Evolutionary conservation across 345 rosid species (phyloP), one percentile per base, ranked within the genome.

Genomic region (Citrus hindsii): DNA sequence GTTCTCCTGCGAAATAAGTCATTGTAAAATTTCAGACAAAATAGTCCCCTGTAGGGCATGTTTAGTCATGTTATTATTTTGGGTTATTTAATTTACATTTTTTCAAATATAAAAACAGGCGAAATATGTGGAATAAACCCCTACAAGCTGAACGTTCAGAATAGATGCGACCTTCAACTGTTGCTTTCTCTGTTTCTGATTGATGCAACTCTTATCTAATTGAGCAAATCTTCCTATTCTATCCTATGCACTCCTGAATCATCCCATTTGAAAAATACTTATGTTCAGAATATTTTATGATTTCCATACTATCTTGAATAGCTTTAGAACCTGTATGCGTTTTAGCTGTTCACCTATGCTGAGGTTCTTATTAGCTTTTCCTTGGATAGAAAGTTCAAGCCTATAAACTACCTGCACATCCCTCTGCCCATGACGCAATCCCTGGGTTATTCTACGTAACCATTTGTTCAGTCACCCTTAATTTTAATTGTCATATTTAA

Each of bases 1-100:
- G 46, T 81, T 85, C 80, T 87, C 95, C 98, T 97, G 81, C 83
- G 33, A 12, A 62, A 79, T 81, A 27, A 71, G 42, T 60, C 46
- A 42, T 33, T 75, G 1, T 14, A 69, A 76, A 76, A 28, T 24
- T 72, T 77, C 35, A 77, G 28, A 30, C 19, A 27, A 60, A 63
- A 40, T 77, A 22, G 42, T 21, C 33, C 27, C 69, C 24, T 19
- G 24, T 8, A 33, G 21, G 30, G 10, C 65, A 18, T 42, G 19
- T 68, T 69, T 35, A 48, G 61, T 58, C 38, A 51, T n/a, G 16
- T 64, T 63, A 51, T 38, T 69, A 51, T 69, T 42, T 38, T 32
- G 7, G 24, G 42, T 71, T 32, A 9, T 53, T 53, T 28, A 14
- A 30, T 53, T 28, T 22, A 28, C 28, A 21, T 28, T 27, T 53